A percentile compares a stretch with the other conserved stretches of the same genome.
phyloP scores from a whole-genome alignment of 306 rosid genomes.

The Citrullus mucosospermus region DNA sequence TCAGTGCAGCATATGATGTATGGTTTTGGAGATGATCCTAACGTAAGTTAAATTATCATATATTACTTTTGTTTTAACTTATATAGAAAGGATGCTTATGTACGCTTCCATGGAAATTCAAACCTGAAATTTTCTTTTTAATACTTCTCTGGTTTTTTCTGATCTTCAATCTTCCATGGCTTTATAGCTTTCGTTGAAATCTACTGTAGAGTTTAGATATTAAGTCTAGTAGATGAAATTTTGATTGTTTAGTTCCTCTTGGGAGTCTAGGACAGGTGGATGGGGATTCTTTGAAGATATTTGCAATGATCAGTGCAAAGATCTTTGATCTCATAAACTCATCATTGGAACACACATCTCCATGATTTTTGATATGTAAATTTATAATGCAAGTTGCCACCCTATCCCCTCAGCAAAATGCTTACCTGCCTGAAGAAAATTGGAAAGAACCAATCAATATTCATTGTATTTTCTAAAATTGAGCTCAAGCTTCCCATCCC shows the following conservation, averaged over 20 bases:
- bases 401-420: neutral
- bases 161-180: neutral
- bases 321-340: neutral
- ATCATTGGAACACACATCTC: neutral
- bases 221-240: neutral
- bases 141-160: neutral
- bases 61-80: neutral
- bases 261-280: neutral
- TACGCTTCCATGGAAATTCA: neutral
- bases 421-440: neutral
- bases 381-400: neutral
- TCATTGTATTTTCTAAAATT: neutral
- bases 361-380: neutral
- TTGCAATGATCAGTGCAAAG: neutral
- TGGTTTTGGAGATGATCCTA: constrained; percentile 89
- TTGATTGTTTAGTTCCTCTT: neutral
- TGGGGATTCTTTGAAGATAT: neutral
- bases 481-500: neutral
- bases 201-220: neutral
- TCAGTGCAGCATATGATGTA: constrained; percentile 97
- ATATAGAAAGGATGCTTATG: neutral
- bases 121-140: neutral
- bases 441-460: neutral
- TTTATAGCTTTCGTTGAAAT: neutral
- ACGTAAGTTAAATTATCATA: constrained; percentile 33